Percentiles rank a stretch among this genome's conserved stretches.
Evolutionary conservation across 1,139 yeast species (phyloP).

Genomic region (Pichia sp.): DNA sequence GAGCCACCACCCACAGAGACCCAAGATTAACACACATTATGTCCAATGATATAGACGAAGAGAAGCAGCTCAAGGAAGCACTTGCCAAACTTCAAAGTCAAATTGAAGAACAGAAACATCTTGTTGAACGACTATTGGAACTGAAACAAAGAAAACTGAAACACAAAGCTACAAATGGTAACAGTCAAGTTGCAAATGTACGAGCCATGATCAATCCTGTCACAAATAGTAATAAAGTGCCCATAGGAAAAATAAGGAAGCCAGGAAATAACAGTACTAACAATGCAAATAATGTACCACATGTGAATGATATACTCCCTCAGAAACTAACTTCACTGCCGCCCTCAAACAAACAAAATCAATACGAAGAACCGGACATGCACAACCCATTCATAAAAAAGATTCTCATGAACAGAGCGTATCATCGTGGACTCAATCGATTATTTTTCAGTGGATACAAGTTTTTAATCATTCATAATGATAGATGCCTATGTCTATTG

Average conservation of each 20-base stretch:
- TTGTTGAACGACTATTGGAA: slow-evolving; percentile 4
- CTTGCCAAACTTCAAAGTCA: slow-evolving; percentile 16
- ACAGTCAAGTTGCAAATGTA: too few species aligned
- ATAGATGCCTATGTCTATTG: slow-evolving; percentile 19
- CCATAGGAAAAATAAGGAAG: too few species aligned
- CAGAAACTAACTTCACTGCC: too few species aligned
- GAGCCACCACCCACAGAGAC: too few species aligned
- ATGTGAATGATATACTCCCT: too few species aligned
- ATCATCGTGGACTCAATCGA: slow-evolving; percentile 27
- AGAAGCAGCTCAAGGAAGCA: slow-evolving; percentile 12
- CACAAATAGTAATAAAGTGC: too few species aligned
- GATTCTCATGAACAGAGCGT: background rate
- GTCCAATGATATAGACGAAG: too few species aligned
- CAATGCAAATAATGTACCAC: too few species aligned
- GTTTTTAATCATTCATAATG: slow-evolving; percentile 20
- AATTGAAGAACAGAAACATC: slow-evolving; percentile 12
- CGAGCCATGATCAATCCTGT: too few species aligned
- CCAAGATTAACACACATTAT: too few species aligned
- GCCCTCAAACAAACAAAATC: slow-evolving; percentile 3
- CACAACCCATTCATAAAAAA: background rate
- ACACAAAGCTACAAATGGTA: too few species aligned
- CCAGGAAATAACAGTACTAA: too few species aligned
- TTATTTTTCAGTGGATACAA: slow-evolving; percentile 29
- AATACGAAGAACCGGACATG: slow-evolving; percentile 2
- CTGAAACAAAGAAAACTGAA: slow-evolving; percentile 4